These are phyloP conservation scores for Citrullus amarus DNA, from an alignment of 306 rosid genomes.

Conservation along the genomic window DNA sequence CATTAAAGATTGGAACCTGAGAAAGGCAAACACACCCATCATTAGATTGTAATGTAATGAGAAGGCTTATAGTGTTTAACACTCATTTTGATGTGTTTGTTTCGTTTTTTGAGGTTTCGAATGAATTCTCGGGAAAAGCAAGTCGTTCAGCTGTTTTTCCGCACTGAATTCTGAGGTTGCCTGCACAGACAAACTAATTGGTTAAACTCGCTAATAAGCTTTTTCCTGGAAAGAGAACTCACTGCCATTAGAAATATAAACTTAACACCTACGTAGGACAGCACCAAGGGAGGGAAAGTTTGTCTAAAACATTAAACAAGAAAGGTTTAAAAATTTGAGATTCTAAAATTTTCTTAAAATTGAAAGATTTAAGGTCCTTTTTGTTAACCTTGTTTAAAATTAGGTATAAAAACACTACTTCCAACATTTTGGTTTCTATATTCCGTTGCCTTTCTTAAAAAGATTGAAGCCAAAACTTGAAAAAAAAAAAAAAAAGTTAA, in stretches of 20 bases:
- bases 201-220: neutral
- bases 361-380: too few relatives aligned
- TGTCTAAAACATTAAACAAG: too few relatives aligned
- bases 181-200: constrained; percentile 31
- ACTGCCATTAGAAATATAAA: neutral
- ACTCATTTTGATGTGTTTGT: constrained; percentile 53
- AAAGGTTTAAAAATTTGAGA: too few relatives aligned
- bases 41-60: neutral
- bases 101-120: constrained; percentile 48
- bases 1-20: neutral
- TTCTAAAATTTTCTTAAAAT: too few relatives aligned
- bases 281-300: too few relatives aligned
- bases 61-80: constrained; percentile 11
- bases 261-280: neutral
- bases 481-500: too few relatives aligned
- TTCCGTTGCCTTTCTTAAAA: too few relatives aligned
- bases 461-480: too few relatives aligned
- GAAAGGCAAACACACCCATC: neutral
- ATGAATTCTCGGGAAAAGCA: constrained; percentile 57
- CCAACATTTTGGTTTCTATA: too few relatives aligned
- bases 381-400: too few relatives aligned
- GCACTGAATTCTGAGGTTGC: constrained; percentile 81
- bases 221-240: neutral
- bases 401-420: too few relatives aligned
- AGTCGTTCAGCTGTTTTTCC: constrained; percentile 72